A percentile compares a stretch with the other conserved stretches of the same genome.
Conservation (phyloP, 139 green algal species). For the Nannochloris sp. region DNA sequence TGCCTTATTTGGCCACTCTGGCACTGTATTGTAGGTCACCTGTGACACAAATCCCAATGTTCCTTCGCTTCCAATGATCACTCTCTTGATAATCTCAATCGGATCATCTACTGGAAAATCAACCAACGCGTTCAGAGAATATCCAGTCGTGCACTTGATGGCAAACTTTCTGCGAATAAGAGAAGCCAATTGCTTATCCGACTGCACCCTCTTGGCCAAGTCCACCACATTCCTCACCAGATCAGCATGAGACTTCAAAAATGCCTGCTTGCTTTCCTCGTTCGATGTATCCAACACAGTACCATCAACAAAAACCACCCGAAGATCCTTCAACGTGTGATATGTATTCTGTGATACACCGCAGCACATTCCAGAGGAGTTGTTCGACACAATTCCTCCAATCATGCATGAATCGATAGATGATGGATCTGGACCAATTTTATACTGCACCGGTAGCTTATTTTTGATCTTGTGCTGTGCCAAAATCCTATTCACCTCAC, state of each 20-base stretch:
- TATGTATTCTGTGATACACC: conserved; percentile 91
- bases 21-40: conserved; percentile 90
- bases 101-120: conserved; percentile 82
- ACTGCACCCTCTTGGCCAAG: conserved; percentile 54
- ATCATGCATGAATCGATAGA: conserved; percentile 92
- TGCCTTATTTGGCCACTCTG: conserved; percentile 79
- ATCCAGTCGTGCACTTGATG: conserved; percentile 98
- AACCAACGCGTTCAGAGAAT: conserved; percentile 85
- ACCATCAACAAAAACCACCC: conserved; percentile 86
- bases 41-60: conserved; percentile 86
- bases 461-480: conserved; percentile 57
- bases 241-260: conserved; percentile 61
- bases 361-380: conserved; percentile 97
- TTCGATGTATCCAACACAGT: conserved; percentile 91
- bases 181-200: conserved; percentile 70
- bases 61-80: conserved; percentile 91
- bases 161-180: conserved; percentile 93
- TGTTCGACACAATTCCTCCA: conserved; percentile 94
- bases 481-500: conserved; percentile 83
- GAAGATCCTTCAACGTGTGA: conserved; percentile 92
- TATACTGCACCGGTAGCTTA: conserved; percentile 74
- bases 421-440: conserved; percentile 93
- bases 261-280: conserved; percentile 47
- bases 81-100: conserved; percentile 92
- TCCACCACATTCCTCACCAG: conserved; percentile 70